Percentiles rank a stretch among this genome's conserved stretches.
Evolutionary conservation across 345 rosid genomes (phyloP).

Genomic region (Cardiospermum halicacabum): DNA sequence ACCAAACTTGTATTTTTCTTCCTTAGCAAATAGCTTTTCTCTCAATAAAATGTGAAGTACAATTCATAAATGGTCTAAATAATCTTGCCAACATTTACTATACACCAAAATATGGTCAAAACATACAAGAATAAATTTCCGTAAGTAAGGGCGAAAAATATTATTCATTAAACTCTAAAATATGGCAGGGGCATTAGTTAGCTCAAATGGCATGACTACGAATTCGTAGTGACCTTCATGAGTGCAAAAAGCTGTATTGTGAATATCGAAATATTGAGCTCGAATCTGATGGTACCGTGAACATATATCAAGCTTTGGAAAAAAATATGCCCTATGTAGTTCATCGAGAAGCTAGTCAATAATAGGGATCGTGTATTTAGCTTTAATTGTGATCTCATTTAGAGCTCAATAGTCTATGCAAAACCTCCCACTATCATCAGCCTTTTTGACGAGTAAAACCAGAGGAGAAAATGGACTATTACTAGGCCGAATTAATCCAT

Average conservation of each 20-base stretch:
- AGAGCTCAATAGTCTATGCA: no score
- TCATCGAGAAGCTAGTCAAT: no score
- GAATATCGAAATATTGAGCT: neutral
- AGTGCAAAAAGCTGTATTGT: neutral
- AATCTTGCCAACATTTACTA: neutral
- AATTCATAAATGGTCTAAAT: neutral
- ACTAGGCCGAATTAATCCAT: no score
- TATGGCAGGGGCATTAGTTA: neutral
- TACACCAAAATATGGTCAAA: neutral
- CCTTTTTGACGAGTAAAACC: no score
- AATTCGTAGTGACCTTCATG: neutral
- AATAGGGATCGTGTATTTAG: no score
- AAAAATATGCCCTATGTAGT: no score
- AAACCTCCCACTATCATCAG: no score
- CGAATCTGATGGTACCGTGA: neutral
- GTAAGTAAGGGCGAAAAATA: neutral
- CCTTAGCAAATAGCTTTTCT: neutral
- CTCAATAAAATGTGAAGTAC: neutral
- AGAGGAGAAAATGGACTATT: no score
- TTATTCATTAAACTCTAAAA: neutral
- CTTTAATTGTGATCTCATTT: no score
- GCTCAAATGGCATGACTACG: neutral
- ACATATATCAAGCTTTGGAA: no score
- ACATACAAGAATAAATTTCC: neutral
- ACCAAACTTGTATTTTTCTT: no score